Evolutionary conservation across 805 yeast genomes (phyloP), one percentile per base, ranked within the genome.

Genomic region (Tanozyma kutaoensis): DNA sequence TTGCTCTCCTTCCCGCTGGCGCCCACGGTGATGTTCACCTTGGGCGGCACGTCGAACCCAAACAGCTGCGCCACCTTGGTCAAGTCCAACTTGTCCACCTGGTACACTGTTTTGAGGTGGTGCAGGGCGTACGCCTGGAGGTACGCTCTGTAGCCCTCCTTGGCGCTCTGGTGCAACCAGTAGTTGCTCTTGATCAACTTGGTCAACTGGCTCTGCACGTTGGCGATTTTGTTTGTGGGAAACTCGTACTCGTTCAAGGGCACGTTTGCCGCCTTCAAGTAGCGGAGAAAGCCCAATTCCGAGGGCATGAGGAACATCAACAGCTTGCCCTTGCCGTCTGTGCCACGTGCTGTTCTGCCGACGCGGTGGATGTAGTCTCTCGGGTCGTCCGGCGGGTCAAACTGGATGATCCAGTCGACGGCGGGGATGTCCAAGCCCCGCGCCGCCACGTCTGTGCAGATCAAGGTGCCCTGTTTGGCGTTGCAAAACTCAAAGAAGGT

Each of bases 311-410:
- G 66, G 54, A 91, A 91, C 97, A 91, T 86, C 35, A 91, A 63
- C 8, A 95, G 82, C 55, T 76, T 81, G 44, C 99, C 99, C 48
- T 76, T 76, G 31, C 95, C 97, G 26, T 69, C 48, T 14, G 77
- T 58, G 38, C 93, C 94, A 64, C 98, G 77, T 20, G 98, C 99
- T 15, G 99, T 91, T 66, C 99, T 77, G 39, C 99, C 99, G 20
- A 91, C 98, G 56, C 99, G 75, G 61, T 91, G 99, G 41, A 91
- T 91, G 53, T 91, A 91, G 58, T 91, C 97, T 60, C 97, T 76
- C 56, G 98, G 98, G 59, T 91, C 98, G 76, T 91, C 98, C 52
- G 98, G 98, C 30, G 98, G 98, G 54, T 91, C 99, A 48, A 84
- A 91, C 63, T 91, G 98, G 38, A 91, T 79, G 46, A 91, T 91